A percentile compares a stretch with the other conserved stretches of the same genome.
Conservation (phyloP, 2,329 filamentous ascomycete species). For the Coniochaeta ligniaria region DNA sequence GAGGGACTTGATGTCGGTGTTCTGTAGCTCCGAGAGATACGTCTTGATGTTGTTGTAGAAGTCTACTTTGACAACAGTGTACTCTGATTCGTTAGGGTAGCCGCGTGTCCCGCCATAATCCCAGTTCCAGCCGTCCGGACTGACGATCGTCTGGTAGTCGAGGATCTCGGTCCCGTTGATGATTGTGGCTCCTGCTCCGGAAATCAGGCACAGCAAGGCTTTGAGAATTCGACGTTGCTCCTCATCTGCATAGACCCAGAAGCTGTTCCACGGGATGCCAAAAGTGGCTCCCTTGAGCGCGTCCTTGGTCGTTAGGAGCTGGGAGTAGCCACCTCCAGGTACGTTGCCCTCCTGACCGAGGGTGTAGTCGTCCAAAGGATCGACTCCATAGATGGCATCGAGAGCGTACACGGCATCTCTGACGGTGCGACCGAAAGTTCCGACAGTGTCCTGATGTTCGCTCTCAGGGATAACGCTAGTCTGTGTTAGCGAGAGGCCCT, state of each 20-base stretch:
- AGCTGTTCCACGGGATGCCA: constrained; percentile 64
- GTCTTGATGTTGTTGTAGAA: constrained; percentile 56
- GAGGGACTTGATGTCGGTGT: constrained; percentile 51
- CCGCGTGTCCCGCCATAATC: constrained; percentile 57
- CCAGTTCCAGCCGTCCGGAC: constrained; percentile 67
- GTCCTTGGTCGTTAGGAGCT: constrained; percentile 45
- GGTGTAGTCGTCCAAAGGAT: constrained; percentile 60
- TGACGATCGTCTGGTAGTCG: constrained; percentile 53
- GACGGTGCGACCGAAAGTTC: constrained; percentile 60
- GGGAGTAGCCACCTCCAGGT: constrained; percentile 47
- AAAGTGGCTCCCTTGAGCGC: constrained; percentile 57
- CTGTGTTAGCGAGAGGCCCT: background rate
- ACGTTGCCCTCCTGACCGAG: constrained; percentile 45
- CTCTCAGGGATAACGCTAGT: constrained; percentile 55
- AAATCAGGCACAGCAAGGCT: constrained; percentile 43
- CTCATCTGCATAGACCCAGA: constrained; percentile 56
- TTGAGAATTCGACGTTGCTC: constrained; percentile 49
- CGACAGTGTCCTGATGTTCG: constrained; percentile 62
- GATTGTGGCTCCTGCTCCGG: constrained; percentile 56
- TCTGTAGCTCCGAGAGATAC: constrained; percentile 56
- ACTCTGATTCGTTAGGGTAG: constrained; percentile 66
- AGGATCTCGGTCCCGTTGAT: constrained; percentile 65
- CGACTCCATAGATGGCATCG: constrained; percentile 61
- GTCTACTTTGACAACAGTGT: constrained; percentile 64
- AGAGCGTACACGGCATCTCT: constrained; percentile 60